phyloP scores from a whole-genome alignment of 1,139 yeast species.

The Yamadazyma conglobata region DNA sequence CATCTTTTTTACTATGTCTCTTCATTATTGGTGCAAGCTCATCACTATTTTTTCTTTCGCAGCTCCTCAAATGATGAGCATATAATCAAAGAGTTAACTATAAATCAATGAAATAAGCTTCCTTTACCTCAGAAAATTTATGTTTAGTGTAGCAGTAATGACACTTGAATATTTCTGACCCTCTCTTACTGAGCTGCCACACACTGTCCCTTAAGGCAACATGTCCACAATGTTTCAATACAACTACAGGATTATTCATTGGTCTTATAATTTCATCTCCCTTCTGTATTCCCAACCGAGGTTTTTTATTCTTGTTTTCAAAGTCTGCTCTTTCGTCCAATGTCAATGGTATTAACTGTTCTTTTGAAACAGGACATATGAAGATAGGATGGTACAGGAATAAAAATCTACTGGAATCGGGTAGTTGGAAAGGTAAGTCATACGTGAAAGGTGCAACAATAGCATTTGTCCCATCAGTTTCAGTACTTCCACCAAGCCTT shows the following conservation, averaged over 20 bases:
- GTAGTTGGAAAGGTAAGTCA: conserved; percentile 45
- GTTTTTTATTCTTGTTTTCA: conserved; percentile 20
- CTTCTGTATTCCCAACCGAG: conserved; percentile 13
- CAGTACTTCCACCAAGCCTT: no score
- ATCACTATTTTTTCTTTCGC: conserved; percentile 8
- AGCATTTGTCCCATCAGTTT: conserved; percentile 3
- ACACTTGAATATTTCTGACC: conserved; percentile 43
- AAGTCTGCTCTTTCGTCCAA: conserved; percentile 14
- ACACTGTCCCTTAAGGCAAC: conserved; percentile 44
- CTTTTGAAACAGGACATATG: conserved; percentile 88
- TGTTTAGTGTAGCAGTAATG: conserved; percentile 50
- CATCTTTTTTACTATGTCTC: conserved; percentile 11
- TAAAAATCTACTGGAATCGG: conserved; percentile 38
- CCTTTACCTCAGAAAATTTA: conserved; percentile 38
- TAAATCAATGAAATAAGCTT: conserved; percentile 44
- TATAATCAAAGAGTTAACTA: conserved; percentile 10
- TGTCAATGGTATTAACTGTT: conserved; percentile 52
- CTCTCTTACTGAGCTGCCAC: conserved; percentile 43
- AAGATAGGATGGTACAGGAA: conserved; percentile 76
- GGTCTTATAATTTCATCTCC: conserved; percentile 10
- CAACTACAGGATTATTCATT: conserved; percentile 39
- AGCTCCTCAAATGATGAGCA: no score
- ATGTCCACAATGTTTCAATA: conserved; percentile 42
- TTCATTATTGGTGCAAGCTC: conserved; percentile 11
- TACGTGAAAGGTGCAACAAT: conserved; percentile 21